phyloP scores from a whole-genome alignment of 768 basidiomycete species.

The Russula earlei region DNA sequence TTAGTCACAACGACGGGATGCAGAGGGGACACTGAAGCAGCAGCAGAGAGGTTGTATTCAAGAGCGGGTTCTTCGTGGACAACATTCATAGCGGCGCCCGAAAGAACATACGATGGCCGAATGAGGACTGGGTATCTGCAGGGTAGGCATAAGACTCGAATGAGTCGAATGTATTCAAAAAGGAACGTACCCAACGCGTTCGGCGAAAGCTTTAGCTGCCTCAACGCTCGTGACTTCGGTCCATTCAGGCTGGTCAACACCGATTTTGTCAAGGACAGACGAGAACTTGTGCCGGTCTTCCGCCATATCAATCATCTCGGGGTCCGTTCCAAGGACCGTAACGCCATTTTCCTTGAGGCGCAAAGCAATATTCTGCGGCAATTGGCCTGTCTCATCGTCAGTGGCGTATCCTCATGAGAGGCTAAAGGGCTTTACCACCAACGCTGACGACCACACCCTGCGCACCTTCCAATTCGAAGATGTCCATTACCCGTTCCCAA shows the following conservation, averaged over 20 bases:
- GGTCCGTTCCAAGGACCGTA: slow-evolving; percentile 93
- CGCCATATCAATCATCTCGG: slow-evolving; percentile 88
- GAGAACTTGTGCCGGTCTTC: slow-evolving; percentile 99
- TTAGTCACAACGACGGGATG: slow-evolving; percentile 99
- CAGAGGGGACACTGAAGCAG: slow-evolving; percentile 89
- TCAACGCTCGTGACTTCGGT: slow-evolving; percentile 80
- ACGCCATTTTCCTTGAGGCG: slow-evolving; percentile 85
- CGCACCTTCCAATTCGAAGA: slow-evolving; percentile 91
- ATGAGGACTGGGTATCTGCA: slow-evolving; percentile 90
- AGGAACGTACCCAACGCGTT: slow-evolving; percentile 60
- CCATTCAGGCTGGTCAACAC: slow-evolving; percentile 97
- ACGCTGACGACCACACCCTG: slow-evolving; percentile 94
- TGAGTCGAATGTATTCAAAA: not conserved
- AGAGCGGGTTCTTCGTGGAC: slow-evolving; percentile 85
- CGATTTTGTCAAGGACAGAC: slow-evolving; percentile 85
- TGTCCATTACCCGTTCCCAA: slow-evolving; percentile 98
- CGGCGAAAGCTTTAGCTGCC: slow-evolving; percentile 86
- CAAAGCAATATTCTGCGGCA: slow-evolving; percentile 97
- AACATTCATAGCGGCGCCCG: slow-evolving; percentile 99
- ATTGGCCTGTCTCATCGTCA: slow-evolving; percentile 52
- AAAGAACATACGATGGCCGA: slow-evolving; percentile 96
- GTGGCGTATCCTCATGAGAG: not conserved
- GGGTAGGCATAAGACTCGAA: slow-evolving; percentile 2
- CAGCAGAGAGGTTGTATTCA: slow-evolving; percentile 92
- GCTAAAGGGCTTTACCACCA: slow-evolving; percentile 55